Evolutionary conservation across 345 rosid genomes (phyloP).

Genomic region (Hibiscus trionum): DNA sequence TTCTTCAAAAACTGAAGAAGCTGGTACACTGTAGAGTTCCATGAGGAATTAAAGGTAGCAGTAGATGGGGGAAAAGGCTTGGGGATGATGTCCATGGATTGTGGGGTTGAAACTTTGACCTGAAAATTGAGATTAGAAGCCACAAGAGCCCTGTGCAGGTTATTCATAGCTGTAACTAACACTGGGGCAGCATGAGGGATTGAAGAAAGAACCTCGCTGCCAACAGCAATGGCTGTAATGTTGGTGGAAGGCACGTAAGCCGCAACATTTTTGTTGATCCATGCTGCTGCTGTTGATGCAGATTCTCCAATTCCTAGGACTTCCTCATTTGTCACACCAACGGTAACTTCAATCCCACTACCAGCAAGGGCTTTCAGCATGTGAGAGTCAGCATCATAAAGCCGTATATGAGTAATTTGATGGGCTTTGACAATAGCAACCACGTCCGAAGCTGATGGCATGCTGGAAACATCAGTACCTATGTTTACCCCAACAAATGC

Average conservation of each 20-base stretch:
- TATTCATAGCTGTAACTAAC: conserved; percentile 67
- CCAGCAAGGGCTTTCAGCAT: conserved; percentile 81
- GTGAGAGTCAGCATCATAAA: conserved; percentile 74
- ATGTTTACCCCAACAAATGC: conserved; percentile 84
- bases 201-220: conserved; percentile 79
- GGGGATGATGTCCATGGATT: conserved; percentile 76
- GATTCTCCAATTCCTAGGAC: conserved; percentile 70
- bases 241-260: conserved; percentile 78
- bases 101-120: conserved; percentile 79
- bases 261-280: conserved; percentile 80
- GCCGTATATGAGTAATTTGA: conserved; percentile 77
- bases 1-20: conserved; percentile 86
- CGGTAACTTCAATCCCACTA: conserved; percentile 69
- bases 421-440: conserved; percentile 48
- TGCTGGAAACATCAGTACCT: conserved; percentile 64
- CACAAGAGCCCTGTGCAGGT: conserved; percentile 82
- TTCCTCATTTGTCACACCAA: conserved; percentile 74
- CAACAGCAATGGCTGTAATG: conserved; percentile 87
- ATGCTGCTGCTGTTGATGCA: conserved; percentile 69
- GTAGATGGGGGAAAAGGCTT: conserved; percentile 91
- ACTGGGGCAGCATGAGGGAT: conserved; percentile 67
- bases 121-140: conserved; percentile 70
- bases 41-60: conserved; percentile 65
- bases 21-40: conserved; percentile 70
- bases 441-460: conserved; percentile 66